Evolutionary conservation across 2,329 filamentous ascomycete genomes (phyloP).

Genomic region (Monilinia aucupariae): DNA sequence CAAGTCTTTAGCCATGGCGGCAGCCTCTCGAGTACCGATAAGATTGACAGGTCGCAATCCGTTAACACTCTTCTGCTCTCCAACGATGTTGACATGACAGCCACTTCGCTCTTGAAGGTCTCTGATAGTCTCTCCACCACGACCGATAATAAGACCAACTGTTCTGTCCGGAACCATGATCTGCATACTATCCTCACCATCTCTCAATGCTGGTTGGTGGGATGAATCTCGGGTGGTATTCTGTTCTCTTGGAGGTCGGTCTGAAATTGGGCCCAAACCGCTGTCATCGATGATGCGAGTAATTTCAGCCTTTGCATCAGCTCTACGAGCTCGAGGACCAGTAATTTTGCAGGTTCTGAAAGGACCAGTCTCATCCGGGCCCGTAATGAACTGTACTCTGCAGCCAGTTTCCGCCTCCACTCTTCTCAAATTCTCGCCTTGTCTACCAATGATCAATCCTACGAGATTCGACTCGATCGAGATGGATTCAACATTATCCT

Average conservation of each 20-base stretch:
- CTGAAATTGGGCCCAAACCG: constrained; percentile 47
- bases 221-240: constrained; percentile 31
- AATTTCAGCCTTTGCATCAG: constrained; percentile 76
- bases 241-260: constrained; percentile 35
- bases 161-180: constrained; percentile 95
- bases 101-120: constrained; percentile 86
- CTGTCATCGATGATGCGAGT: constrained; percentile 85
- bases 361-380: constrained; percentile 63
- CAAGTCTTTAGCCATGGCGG: constrained; percentile 73
- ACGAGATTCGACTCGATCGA: constrained; percentile 82
- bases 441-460: constrained; percentile 82
- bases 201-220: constrained; percentile 52
- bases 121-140: constrained; percentile 86
- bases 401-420: constrained; percentile 80
- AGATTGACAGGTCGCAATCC: constrained; percentile 85
- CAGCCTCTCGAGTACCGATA: constrained; percentile 71
- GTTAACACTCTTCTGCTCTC: constrained; percentile 88
- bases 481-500: constrained; percentile 73
- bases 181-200: constrained; percentile 80
- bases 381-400: constrained; percentile 81
- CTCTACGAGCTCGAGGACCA: constrained; percentile 64
- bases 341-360: constrained; percentile 83
- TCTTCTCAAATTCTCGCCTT: constrained; percentile 80
- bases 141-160: constrained; percentile 88
- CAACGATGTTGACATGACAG: constrained; percentile 94